Percentiles rank a stretch among this genome's conserved stretches.
Conservation (phyloP, 2,329 filamentous ascomycete genomes). For the Ustulina deusta region DNA sequence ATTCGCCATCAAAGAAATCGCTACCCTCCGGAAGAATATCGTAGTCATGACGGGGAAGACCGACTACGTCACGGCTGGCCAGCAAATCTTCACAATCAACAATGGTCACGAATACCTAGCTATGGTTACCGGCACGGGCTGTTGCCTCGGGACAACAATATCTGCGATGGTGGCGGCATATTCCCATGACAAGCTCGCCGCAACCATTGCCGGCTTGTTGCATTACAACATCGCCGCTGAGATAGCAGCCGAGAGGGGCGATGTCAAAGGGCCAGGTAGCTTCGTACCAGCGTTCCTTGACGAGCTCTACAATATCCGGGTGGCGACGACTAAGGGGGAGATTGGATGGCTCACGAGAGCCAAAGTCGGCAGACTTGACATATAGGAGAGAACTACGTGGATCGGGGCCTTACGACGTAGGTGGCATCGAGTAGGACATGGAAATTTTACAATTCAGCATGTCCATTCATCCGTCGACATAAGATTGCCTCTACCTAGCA, state of each 20-base stretch:
- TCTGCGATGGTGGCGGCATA: conserved; percentile 78
- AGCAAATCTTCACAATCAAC: conserved; percentile 71
- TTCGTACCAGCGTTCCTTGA: conserved; percentile 91
- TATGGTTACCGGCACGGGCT: conserved; percentile 83
- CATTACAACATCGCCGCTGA: conserved; percentile 83
- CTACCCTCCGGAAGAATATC: conserved; percentile 74
- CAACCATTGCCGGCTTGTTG: conserved; percentile 77
- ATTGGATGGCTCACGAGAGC: conserved; percentile 64
- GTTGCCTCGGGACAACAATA: conserved; percentile 84
- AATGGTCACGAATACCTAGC: conserved; percentile 83
- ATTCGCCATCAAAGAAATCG: conserved; percentile 73
- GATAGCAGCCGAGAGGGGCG: conserved; percentile 69
- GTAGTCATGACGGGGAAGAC: conserved; percentile 84
- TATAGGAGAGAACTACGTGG: background rate
- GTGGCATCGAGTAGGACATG: background rate
- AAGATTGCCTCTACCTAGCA: no score
- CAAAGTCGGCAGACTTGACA: conserved; percentile 58
- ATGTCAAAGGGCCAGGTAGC: conserved; percentile 83
- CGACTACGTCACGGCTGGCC: conserved; percentile 83
- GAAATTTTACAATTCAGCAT: background rate
- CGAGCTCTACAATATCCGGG: conserved; percentile 66
- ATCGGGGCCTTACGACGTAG: background rate
- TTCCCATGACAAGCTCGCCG: conserved; percentile 73
- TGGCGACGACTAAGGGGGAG: conserved; percentile 61
- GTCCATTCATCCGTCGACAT: no score